A percentile compares a stretch with the other conserved stretches of the same genome.
Conservation (phyloP, 768 basidiomycete species). For the Mrakia blollopis region DNA sequence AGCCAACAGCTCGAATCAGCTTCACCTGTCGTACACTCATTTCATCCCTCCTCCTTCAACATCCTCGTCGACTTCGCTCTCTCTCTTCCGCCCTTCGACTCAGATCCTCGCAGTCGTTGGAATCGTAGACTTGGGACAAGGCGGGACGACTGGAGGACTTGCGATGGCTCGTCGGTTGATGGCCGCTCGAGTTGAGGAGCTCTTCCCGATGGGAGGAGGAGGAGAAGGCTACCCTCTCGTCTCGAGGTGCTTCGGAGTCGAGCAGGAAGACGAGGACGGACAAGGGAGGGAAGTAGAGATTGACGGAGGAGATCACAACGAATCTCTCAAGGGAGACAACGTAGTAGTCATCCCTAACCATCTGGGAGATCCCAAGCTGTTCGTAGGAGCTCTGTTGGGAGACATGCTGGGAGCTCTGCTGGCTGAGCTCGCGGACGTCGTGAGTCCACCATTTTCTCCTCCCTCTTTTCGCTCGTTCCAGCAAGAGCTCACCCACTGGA, state of each 20-base stretch:
- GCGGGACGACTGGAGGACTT: conserved; percentile 11
- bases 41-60: conserved; percentile 65
- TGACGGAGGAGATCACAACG: neutral
- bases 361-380: neutral
- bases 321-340: neutral
- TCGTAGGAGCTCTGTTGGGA: conserved; percentile 71
- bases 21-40: conserved; percentile 64
- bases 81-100: conserved; percentile 58
- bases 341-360: conserved; percentile 1
- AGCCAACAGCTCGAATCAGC: conserved; percentile 35
- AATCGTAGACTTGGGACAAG: conserved; percentile 55
- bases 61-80: conserved; percentile 44
- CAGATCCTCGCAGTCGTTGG: conserved; percentile 86
- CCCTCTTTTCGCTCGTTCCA: neutral
- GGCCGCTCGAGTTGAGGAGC: conserved; percentile 58
- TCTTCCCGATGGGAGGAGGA: conserved; percentile 51
- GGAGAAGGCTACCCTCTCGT: conserved; percentile 33
- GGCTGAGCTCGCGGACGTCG: conserved; percentile 76
- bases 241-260: conserved; percentile 35
- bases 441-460: conserved; percentile 47
- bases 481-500: too few species aligned
- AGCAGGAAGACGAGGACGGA: conserved; percentile 26
- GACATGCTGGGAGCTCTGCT: conserved; percentile 87
- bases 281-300: conserved; percentile 12
- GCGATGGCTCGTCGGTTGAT: conserved; percentile 51